phyloP scores from a whole-genome alignment of 2,329 filamentous ascomycete species.

The Fusarium chuoi region DNA sequence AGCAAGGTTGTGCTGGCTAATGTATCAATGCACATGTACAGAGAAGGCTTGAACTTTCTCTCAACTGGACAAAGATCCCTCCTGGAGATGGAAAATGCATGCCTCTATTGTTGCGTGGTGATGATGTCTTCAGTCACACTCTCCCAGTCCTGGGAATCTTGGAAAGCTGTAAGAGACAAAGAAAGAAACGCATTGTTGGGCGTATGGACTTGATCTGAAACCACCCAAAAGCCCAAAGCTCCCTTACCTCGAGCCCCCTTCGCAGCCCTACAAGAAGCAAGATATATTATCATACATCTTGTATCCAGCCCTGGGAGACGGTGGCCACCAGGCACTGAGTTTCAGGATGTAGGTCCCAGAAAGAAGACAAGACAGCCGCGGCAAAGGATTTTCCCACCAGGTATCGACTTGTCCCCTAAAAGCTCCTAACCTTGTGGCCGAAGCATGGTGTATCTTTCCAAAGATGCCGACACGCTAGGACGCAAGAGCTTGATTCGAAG shows the following conservation, averaged over 20 bases:
- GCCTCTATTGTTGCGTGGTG: neutral
- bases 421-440: too few relatives aligned
- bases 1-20: neutral
- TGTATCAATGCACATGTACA: neutral
- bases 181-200: neutral
- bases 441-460: neutral
- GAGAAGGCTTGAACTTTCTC: neutral
- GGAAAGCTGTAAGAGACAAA: neutral
- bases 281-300: too few relatives aligned
- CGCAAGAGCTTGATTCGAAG: neutral
- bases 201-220: neutral
- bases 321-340: neutral
- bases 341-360: too few relatives aligned
- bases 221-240: neutral
- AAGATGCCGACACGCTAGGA: fast-evolving
- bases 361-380: neutral
- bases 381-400: neutral
- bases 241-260: neutral
- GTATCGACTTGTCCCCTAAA: neutral
- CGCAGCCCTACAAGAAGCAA: neutral
- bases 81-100: neutral
- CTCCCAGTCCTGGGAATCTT: fast-evolving
- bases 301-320: neutral
- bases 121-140: neutral
- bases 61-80: too few relatives aligned